Base-by-base conservation (phyloP, 2,329 filamentous ascomycete genomes). In the Cladophialophora immunda region DNA sequence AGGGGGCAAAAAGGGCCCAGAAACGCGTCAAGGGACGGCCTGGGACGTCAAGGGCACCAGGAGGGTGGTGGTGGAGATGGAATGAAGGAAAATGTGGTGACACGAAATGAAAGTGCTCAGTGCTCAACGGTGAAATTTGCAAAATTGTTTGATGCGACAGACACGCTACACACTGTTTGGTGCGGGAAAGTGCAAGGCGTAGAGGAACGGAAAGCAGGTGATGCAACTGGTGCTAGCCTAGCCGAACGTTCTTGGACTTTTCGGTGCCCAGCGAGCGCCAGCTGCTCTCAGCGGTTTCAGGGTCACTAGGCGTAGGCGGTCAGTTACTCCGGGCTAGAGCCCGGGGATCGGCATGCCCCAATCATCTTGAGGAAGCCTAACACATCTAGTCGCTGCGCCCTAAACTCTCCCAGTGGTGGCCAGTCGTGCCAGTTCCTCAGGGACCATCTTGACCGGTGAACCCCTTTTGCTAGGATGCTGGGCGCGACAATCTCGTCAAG, bases 1-100 rank as follows among this genome's bases (percentile, higher is more conserved):
- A 45, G 5, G 38, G 5, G 22, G 9, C n/a, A 11, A n/a, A 22
- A 29, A 27, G 25, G 34, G 45, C 4, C n/a, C 22, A 54, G 34
- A 55, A 45, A 67, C 62, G 65, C 58, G 68, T 59, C 17, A 36
- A 61, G 57, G 38, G 36, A 4, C 22, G 59, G 25, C 36, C 58
- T 22, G 8, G 57, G 53, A 64, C 63, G 62, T 52, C 62, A 56
- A 29, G 34, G 52, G 45, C 30, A 63, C 47, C 41, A 67, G 64
- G 53, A 55, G 57, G 60, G 62, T 55, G 64, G 53, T 58, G 70
- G 74, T 75, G 57, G 73, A 73, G 72, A 78, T 78, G 61, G 76
- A 77, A 76, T 57, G 62, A 63, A 57, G 29, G 45, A 45, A 62
- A 59, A 41, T 47, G 63, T 57, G 45, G 60, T 63, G 54, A 66